Evolutionary conservation across 331 rosid species (phyloP), one percentile per base, ranked within the genome.

Genomic region (Pyracantha coccinea): DNA sequence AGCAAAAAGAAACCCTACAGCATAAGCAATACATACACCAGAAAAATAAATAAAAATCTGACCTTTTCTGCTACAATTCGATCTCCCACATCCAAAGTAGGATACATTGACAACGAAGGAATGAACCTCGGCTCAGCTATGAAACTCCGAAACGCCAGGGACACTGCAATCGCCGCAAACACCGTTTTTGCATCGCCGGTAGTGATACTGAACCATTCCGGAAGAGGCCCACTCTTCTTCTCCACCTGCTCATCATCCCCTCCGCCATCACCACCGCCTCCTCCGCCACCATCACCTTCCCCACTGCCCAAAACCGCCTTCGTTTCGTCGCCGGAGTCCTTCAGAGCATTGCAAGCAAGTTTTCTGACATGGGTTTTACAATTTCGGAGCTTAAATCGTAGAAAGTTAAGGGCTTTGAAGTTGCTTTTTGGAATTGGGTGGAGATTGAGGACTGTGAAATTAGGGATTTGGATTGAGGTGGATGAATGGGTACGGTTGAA

Each of bases 51-150:
- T 13, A 63, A 45, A 72, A 24, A 25, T 44, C 25, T 4, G 24
- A 92, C 99, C 98, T 92, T 92, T 78, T 95, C 99, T 31, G 99
- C 99, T 50, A 95, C 88, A 81, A 95, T 76, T 83, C 92, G 90
- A 79, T 95, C 99, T 75, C 99, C 99, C 76, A 95, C 98, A 88
- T 95, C 97, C 85, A 92, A 92, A 4, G 99, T 95, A 76, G 99
- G 99, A 84, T 90, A 95, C 99, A 95, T 95, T 28, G 99, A 95
- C 91, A 95, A 77, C 29, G 99, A 95, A 75, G 99, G 99, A 89
- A 95, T 95, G 83, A 67, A 95, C 88, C 99, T 89, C 62, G 99
- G 99, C 89, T 95, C 99, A 27, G 99, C 99, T 72, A 95, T 83
- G 74, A 92, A 92, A 4, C 96, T 35, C 58, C 99, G 87, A 79